A percentile compares a stretch with the other conserved stretches of the same genome.
These are phyloP conservation scores for Lanmaoa rubissima DNA, from an alignment of 768 basidiomycete genomes.

Conservation along the genomic window DNA sequence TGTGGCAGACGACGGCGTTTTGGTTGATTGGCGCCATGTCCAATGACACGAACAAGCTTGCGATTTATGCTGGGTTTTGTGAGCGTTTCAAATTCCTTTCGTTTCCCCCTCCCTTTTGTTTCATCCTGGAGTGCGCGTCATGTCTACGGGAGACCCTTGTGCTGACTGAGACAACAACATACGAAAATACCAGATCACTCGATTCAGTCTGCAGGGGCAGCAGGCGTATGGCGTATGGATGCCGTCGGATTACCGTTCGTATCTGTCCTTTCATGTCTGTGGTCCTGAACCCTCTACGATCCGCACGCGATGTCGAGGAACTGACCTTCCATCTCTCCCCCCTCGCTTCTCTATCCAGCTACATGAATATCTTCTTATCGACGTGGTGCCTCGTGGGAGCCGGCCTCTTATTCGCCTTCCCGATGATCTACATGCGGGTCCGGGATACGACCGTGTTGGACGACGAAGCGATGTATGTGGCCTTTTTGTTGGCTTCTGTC, in stretches of 20 bases:
- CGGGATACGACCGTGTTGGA: slow-evolving; percentile 34
- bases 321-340: no score
- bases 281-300: no score
- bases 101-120: no score
- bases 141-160: no score
- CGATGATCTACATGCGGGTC: slow-evolving; percentile 69
- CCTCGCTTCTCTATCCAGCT: slow-evolving; percentile 27
- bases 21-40: slow-evolving; percentile 85
- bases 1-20: slow-evolving; percentile 80
- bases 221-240: slow-evolving; percentile 66
- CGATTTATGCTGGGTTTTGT: slow-evolving; percentile 80
- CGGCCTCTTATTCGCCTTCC: slow-evolving; percentile 63
- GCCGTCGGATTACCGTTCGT: slow-evolving; percentile 61
- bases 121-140: no score
- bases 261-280: background rate
- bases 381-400: slow-evolving; percentile 53
- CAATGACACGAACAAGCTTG: slow-evolving; percentile 73
- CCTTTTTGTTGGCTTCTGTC: no score
- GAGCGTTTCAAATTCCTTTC: slow-evolving; percentile 19
- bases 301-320: no score
- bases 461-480: no score
- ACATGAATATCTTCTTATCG: slow-evolving; percentile 69
- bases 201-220: no score
- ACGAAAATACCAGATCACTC: no score
- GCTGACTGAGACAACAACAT: slow-evolving; percentile 31